Base-by-base conservation (phyloP, 2,329 filamentous ascomycete genomes). In the Escovopsis weberi region DNA sequence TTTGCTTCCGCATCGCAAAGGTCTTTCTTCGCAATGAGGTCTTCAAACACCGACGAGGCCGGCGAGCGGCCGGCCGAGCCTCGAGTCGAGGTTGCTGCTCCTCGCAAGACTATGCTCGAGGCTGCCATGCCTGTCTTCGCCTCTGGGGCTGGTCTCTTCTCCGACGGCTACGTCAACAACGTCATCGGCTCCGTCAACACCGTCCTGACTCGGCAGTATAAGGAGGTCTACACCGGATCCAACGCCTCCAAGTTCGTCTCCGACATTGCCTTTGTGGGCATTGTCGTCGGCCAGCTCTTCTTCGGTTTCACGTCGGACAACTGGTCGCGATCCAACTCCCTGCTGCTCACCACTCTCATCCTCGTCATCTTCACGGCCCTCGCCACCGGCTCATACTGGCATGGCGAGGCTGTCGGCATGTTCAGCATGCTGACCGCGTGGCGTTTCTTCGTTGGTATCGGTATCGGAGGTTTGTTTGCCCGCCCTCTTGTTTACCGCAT, bases 111-210 rank as follows among this genome's bases (percentile, higher is more conserved):
- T 9, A 55, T 54, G 32, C 43, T 46, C 26, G 12, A 51, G 19
- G 42, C 50, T 2, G 52, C 49, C 4, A 37, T 74, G 71, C 85
- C 87, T 12, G 82, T 86, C 1, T 80, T 94, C 51, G 87, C 87
- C 37, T 94, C 86, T 55, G 88, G 88, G 49, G 84, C 87, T 41
- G 88, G 88, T 54, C 70, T 94, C 2, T 94, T 94, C 62, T 87
- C 82, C 23, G 88, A 94, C 60, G 88, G 88, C 12, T 94, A 94
- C 60, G 75, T 94, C 57, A 93, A 94, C 63, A 86, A 85, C 55
- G 84, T 94, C 49, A 94, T 94, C 52, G 86, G 88, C 6, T 84
- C 82, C 3, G 87, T 94, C 45, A 84, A 81, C 53, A 93, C 86
- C 1, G 77, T 87, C 45, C 73, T 94, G 6, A 60, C 58, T 18